Evolutionary conservation across 1,139 yeast genomes (phyloP).

Genomic region (Chernovozyma sophiae-reginae): DNA sequence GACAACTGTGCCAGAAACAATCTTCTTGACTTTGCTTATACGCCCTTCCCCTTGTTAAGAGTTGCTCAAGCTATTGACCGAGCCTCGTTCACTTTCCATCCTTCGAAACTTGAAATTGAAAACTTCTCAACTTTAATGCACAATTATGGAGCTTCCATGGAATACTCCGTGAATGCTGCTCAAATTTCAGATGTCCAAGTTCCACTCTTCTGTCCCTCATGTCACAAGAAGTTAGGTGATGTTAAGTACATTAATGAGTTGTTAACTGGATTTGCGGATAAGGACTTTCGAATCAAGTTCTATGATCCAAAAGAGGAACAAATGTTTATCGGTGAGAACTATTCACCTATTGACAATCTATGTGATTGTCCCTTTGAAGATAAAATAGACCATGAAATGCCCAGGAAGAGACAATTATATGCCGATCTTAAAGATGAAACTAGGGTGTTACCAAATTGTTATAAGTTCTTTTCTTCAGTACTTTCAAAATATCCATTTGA

Average conservation of each 20-base stretch:
- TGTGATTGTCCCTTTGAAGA: too few species aligned
- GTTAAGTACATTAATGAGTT: constrained; percentile 14
- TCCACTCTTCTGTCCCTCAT: constrained; percentile 16
- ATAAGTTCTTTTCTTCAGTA: background rate
- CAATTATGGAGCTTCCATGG: background rate
- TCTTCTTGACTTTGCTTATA: constrained; percentile 17
- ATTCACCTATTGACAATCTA: too few species aligned
- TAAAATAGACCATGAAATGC: constrained; percentile 16
- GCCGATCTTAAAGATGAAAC: constrained; percentile 14
- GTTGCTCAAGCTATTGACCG: constrained; percentile 19
- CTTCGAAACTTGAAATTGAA: constrained; percentile 2
- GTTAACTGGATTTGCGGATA: constrained; percentile 21
- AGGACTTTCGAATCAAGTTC: constrained; percentile 3
- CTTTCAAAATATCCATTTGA: background rate
- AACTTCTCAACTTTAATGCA: background rate
- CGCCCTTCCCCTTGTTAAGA: constrained; percentile 24
- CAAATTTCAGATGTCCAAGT: too few species aligned
- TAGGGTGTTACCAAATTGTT: constrained; percentile 5
- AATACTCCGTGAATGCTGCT: too few species aligned
- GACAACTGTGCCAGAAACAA: constrained; percentile 24
- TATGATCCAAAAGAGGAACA: too few species aligned
- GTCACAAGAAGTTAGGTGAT: constrained; percentile 10
- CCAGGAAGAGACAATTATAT: constrained; percentile 20
- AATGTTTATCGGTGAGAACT: too few species aligned
- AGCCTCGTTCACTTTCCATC: constrained; percentile 17